Conservation (phyloP, 2,329 filamentous ascomycete species). For the Penicillium sp. region DNA sequence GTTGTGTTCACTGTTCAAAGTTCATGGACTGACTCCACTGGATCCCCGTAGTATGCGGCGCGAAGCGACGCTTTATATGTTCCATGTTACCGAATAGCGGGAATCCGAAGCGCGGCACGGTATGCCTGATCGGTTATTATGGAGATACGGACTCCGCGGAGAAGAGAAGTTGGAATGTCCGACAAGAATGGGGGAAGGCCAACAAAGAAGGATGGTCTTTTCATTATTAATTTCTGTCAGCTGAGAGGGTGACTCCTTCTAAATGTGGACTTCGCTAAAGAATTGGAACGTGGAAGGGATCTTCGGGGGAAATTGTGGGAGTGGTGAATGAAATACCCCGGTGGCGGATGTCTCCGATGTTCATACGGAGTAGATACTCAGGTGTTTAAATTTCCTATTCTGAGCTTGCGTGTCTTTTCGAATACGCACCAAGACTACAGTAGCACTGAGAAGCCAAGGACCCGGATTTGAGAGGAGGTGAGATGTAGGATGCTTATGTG, state of each 20-base stretch:
- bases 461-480: neutral
- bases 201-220: slow-evolving; percentile 3
- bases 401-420: slow-evolving; percentile 17
- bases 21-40: too few relatives aligned
- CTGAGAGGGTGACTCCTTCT: slow-evolving; percentile 3
- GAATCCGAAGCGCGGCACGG: slow-evolving; percentile 6
- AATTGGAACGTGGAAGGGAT: slow-evolving; percentile 1
- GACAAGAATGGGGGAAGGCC: neutral
- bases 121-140: slow-evolving; percentile 5
- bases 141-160: too few relatives aligned
- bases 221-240: slow-evolving; percentile 9
- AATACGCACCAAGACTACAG: too few relatives aligned
- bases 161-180: too few relatives aligned
- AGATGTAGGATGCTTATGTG: neutral
- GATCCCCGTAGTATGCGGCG: too few relatives aligned
- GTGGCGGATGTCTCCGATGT: too few relatives aligned
- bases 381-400: slow-evolving; percentile 20
- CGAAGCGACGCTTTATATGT: too few relatives aligned
- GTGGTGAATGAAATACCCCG: neutral
- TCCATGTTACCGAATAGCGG: neutral
- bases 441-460: neutral
- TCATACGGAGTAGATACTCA: neutral
- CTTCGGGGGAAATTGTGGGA: neutral
- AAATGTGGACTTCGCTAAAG: neutral
- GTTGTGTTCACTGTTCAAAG: too few relatives aligned